Base-by-base conservation (phyloP, 768 basidiomycete genomes). In the Agrocybe pediades region DNA sequence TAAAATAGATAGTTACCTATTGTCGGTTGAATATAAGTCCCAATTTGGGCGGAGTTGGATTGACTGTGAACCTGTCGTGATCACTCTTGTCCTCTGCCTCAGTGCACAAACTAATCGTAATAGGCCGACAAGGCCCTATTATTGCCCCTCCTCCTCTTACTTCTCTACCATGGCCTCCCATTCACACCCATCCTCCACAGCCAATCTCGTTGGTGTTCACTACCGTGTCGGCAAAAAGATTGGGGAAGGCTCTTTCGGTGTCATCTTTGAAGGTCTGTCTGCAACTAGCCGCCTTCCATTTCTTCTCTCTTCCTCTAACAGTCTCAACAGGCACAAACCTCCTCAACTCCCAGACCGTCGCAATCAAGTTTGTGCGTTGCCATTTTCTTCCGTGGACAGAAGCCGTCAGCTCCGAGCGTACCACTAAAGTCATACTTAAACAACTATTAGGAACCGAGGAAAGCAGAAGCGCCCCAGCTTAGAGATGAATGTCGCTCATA, bases 151-250 rank as follows among this genome's bases (percentile, higher is more conserved):
- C 46, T 56, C 57, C 40, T 40, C 51, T 30, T 43, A 41, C 46
- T 59, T 15, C 49, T 50, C 65, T 47, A 65, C 72, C 60, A 86
- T 86, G 85, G 69, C 83, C 54, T 79, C 81, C 19, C 82, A 83
- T 62, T 76, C 82, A 1, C 81, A 83, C 61, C 74, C 83, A 2
- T 78, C 81, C 41, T 81, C 84, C 3, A 82, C 82, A 40, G 80
- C 86, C 55, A 89, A 90, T 72, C 76, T 96, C 68, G 94, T 97
- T 64, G 94, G 96, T 49, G 86, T 90, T n/a, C 95, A 98, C 77
- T 98, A 96, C 77, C 86, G 92, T 53, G 95, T 98, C 19, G 96
- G 96, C 63, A 92, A 91, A 83, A 98, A 98, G 85, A 98, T 99
- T 72, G 97, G 97, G 58, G 97, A 99, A 72, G 97, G 97, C 58